Evolutionary conservation across 2,329 filamentous ascomycete genomes (phyloP).

Genomic region (Diaporthe sp.): DNA sequence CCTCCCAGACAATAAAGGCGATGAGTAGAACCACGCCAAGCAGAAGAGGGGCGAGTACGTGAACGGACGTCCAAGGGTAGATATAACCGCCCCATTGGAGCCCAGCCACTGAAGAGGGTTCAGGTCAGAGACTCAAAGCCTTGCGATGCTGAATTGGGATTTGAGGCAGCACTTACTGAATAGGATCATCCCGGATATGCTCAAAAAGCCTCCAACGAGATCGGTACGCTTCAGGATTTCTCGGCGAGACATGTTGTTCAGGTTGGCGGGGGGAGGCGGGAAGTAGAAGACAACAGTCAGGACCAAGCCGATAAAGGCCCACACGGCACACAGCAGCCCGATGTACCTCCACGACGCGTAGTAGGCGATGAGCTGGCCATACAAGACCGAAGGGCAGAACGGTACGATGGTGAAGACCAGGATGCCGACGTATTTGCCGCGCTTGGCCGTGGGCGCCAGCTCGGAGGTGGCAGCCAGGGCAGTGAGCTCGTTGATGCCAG

Average conservation of each 20-base stretch:
- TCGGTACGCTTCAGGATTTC: conserved; percentile 63
- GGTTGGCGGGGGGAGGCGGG: conserved; percentile 63
- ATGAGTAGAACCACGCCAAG: conserved; percentile 56
- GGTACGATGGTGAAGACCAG: conserved; percentile 74
- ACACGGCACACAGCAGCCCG: conserved; percentile 65
- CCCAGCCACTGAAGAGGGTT: conserved; percentile 55
- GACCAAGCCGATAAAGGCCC: conserved; percentile 65
- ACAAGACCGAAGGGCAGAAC: conserved; percentile 74
- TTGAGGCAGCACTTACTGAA: conserved; percentile 49
- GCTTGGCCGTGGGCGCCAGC: conserved; percentile 74
- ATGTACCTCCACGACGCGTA: conserved; percentile 68
- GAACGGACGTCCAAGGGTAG: conserved; percentile 54
- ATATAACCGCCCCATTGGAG: conserved; percentile 57
- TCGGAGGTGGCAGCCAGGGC: conserved; percentile 78
- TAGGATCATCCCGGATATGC: conserved; percentile 62
- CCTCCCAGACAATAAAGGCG: conserved; percentile 54
- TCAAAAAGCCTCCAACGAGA: conserved; percentile 64
- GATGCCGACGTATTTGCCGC: conserved; percentile 73
- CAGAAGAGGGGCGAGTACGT: conserved; percentile 57
- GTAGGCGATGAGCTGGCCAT: conserved; percentile 66
- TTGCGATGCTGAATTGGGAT: too few relatives aligned
- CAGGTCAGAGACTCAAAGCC: not conserved
- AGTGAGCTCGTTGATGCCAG: conserved; percentile 77
- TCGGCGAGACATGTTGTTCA: conserved; percentile 53
- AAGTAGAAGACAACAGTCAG: conserved; percentile 67